Base-by-base conservation (phyloP, 2,329 filamentous ascomycete genomes). In the Nothomitra cinnamomea region DNA sequence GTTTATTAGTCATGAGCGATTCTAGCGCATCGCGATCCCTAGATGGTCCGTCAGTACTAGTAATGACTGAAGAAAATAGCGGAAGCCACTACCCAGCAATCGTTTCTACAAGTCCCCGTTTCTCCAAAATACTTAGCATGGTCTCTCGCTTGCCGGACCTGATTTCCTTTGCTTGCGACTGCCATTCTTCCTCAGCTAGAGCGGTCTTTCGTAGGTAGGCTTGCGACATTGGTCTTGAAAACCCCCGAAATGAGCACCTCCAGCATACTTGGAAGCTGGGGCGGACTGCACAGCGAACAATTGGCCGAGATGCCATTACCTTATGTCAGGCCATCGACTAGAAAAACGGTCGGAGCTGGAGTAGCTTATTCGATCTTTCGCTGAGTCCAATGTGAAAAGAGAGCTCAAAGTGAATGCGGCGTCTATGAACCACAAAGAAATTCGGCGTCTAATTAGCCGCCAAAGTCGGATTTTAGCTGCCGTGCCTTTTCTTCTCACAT, bases 21-120 rank as follows among this genome's bases (percentile, higher is more conserved):
- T 80, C 75, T 61, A 90, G 74, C 45, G 71, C 70, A 42, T 75
- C 66, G 54, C 74, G 69, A 49, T 69, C 68, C 43, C 66, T 68
- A 54, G 21, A n/a, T 50, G 15, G 7, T 4, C n/a, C n/a, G 24
- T 49, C 25, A 49, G 24, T 13, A 19, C 28, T 47, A 12, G 10
- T 21, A 24, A 15, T 24, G 13, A n/a, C n/a, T 15, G n/a, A 5
- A n/a, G 28, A 19, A n/a, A 22, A 3, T 17, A 48, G 47, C 41
- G 32, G 5, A 35, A 38, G 35, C 64, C 17, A 15, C 75, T 58
- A 87, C 83, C 83, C 85, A 58, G 85, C 83, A 35, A 84, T 72
- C 58, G 86, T 79, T 61, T 89, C 85, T 57, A 90, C 71, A 58
- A 78, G 80, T 43, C 85, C 86, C 61, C 86, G 74, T 65, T 85